A percentile compares a stretch with the other conserved stretches of the same genome.
Evolutionary conservation across 1,284 basidiomycete genomes (phyloP).

Genomic region (Cutaneotrichosporon sp.): DNA sequence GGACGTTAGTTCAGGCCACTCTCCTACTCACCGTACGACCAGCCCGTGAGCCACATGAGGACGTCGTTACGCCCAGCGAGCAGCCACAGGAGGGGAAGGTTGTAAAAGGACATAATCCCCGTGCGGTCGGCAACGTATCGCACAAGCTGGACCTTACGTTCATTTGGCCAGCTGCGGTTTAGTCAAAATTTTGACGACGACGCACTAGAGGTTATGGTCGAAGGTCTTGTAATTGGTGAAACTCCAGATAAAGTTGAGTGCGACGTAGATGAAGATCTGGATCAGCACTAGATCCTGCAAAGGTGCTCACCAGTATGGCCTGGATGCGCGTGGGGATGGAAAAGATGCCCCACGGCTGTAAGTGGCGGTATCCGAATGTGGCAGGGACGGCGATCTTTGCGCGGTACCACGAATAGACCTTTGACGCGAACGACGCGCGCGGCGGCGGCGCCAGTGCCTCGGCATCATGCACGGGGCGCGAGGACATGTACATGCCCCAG

Average conservation of each 20-base stretch:
- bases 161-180: slow-evolving; percentile 4
- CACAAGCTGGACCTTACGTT: slow-evolving; percentile 12
- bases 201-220: slow-evolving; percentile 24
- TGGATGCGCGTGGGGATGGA: slow-evolving; percentile 29
- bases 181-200: no score
- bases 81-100: slow-evolving; percentile 27
- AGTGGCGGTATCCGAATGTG: slow-evolving; percentile 22
- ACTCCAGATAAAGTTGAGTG: slow-evolving; percentile 36
- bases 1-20: not conserved
- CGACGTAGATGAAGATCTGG: slow-evolving; percentile 27
- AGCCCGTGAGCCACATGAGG: slow-evolving; percentile 35
- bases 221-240: slow-evolving; percentile 55
- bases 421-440: not conserved
- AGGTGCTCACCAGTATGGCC: slow-evolving; percentile 20
- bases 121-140: slow-evolving; percentile 28
- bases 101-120: slow-evolving; percentile 32
- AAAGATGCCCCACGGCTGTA: slow-evolving; percentile 23
- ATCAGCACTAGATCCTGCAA: not conserved
- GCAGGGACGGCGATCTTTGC: slow-evolving; percentile 24
- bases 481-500: not conserved
- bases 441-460: slow-evolving; percentile 1
- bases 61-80: slow-evolving; percentile 33
- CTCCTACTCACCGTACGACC: slow-evolving; percentile 22
- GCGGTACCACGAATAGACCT: slow-evolving; percentile 14
- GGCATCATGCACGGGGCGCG: not conserved